Conservation (phyloP, 129 eudicot species). For the Mikania micrantha region DNA sequence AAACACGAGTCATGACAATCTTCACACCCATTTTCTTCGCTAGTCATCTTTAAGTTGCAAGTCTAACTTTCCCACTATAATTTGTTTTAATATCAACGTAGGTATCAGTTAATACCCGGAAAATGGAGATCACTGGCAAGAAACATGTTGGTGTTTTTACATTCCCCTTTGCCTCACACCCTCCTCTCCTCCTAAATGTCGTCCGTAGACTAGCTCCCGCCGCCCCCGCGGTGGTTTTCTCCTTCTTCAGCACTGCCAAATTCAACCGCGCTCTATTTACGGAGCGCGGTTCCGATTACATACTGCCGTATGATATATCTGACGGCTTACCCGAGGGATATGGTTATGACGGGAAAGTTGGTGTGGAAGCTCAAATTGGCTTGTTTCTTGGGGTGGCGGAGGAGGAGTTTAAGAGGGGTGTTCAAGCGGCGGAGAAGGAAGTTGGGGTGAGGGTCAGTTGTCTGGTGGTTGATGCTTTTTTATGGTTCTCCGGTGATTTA, state of each 20-base stretch:
- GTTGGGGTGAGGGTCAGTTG: constrained; percentile 36
- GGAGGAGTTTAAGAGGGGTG: constrained; percentile 34
- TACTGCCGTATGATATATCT: constrained; percentile 31
- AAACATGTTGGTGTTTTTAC: constrained; percentile 48
- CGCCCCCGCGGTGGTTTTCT: constrained; percentile 34
- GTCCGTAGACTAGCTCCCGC: constrained; percentile 40
- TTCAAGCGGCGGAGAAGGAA: constrained; percentile 38
- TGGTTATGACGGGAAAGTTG: constrained; percentile 27
- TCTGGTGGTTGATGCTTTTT: constrained; percentile 51
- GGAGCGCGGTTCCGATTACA: constrained; percentile 3
- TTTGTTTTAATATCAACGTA: too few relatives aligned
- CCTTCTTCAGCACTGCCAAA: constrained; percentile 35
- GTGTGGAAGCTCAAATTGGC: constrained; percentile 38
- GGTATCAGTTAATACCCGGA: too few relatives aligned
- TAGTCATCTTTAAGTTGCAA: too few relatives aligned
- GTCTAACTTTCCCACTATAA: too few relatives aligned
- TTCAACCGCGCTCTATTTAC: constrained; percentile 27
- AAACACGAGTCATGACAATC: too few relatives aligned
- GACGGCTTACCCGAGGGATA: constrained; percentile 48
- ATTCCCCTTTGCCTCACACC: constrained; percentile 65
- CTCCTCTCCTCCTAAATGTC: constrained; percentile 38
- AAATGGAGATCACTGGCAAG: constrained; percentile 18
- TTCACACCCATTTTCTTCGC: too few relatives aligned
- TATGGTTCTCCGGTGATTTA: constrained; percentile 53
- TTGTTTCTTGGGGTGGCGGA: constrained; percentile 44